Evolutionary conservation across 768 basidiomycete species (phyloP), one percentile per base, ranked within the genome.

Genomic region (Wakefieldia striispora): DNA sequence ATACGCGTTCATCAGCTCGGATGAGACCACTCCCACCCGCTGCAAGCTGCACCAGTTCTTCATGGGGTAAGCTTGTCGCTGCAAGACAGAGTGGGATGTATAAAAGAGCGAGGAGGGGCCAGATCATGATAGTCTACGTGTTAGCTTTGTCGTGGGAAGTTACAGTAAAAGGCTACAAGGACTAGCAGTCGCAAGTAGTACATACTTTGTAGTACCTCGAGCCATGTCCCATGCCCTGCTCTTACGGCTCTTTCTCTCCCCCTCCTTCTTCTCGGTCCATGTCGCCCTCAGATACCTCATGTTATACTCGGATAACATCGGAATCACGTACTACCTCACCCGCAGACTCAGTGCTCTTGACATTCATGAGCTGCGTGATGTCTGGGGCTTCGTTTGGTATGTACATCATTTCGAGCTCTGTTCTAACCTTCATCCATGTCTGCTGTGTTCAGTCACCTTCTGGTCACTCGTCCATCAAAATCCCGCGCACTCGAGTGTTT

Each of bases 401-500:
- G 68, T 61, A 27, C 53, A 21, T 41, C 17, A 7, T 17, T 20
- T 31, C 37, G 29, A 56, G 40, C 16, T 43, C 29, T 11, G 3
- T 29, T 13, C 29, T 29, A 31, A 54, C 45, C 36, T 17, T 33
- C 19, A 23, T 43, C 39, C 39, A 45, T 39, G 35, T 61, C 62
- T 46, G 62, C 49, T 51, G 19, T 14, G 29, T 48, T 38, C 63
- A 98, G 95, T 68, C 94, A 99, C 73, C 82, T 99, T 33, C 83
- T 97, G 49, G 83, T 98, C 45, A 97, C 95, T 4, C 82, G 89
- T 47, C 93, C 95, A 1, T 91, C 95, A 6, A 83, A 85, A 61
- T 97, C 94, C 2, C 81, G 88, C 45, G 97, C 97, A 13, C 76
- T 99, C 43, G 95, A 99, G 70, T 88, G 85, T 54, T 98, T 98